Base-by-base conservation (phyloP, 2,329 filamentous ascomycete species). In the Orbilia blumenaviensis region DNA sequence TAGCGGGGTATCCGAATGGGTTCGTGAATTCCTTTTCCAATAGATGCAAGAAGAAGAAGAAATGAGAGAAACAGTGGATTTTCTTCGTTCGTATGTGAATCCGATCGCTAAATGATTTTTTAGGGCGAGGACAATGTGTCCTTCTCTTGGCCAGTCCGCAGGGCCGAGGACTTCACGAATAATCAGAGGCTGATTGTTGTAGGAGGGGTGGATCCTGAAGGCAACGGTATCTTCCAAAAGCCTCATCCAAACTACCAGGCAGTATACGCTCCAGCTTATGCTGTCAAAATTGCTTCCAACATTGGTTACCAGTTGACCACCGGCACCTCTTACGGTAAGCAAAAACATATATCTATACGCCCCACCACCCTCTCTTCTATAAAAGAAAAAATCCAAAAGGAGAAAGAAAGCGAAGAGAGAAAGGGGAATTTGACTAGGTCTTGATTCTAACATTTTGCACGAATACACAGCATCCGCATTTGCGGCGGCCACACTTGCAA, bases 251-350 rank as follows among this genome's bases (percentile, higher is more conserved):
- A 25, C 7, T 38, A 29, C n/a, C 48, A 75, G 21, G 14, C 27
- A 4, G 54, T 68, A 5, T 44, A 60, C 16, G 71, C 71, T n/a
- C 71, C 71, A 36, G 71, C 56, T 5, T 68, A 61, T 23, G 9
- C 36, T 6, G 41, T 75, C 41, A 68, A 75, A 41, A 68, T 75
- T 21, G 56, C 64, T 3, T 75, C 71, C 8, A 75, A 75, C 27
- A 64, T 64, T 50, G 71, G 71, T 2, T 68, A 68, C 60, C 71
- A 75, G 38, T 21, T 75, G 8, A 52, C 29, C 23, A 36, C 36
- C 14, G 71, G 71, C 7, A 68, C 71, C 16, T 75, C 71, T 8
- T 75, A 68, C 21, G 44, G 71, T 75, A 52, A 66, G 69, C 34
- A 9, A 6, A 29, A 12, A 46, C 16, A 5, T n/a, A 41, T n/a